These are phyloP conservation scores for Apocynum venetum DNA, from an alignment of 257 asterid genomes.

Conservation along the genomic window DNA sequence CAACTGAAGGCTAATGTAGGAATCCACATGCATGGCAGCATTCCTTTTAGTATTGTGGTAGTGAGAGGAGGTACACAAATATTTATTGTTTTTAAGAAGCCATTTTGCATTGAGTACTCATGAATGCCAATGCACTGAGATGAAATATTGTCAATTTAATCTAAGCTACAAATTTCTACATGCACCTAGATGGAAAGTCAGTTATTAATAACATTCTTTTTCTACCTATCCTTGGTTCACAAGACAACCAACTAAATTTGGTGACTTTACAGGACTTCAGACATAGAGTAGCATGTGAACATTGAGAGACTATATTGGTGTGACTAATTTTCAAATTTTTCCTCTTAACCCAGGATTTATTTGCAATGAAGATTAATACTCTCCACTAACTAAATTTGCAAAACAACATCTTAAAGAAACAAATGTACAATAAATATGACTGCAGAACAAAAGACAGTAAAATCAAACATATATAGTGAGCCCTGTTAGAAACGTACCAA, in stretches of 20 bases:
- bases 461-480: neutral
- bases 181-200: neutral
- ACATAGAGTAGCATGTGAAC: neutral
- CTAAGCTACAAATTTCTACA: neutral
- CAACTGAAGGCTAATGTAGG: neutral
- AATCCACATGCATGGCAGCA: neutral
- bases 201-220: neutral
- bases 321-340: neutral
- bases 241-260: neutral
- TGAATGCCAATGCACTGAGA: neutral
- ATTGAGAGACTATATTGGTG: neutral
- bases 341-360: neutral
- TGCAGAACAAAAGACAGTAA: neutral
- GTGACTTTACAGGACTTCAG: neutral
- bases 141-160: neutral
- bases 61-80: neutral
- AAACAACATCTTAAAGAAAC: neutral
- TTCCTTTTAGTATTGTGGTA: neutral
- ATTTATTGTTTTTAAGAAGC: neutral
- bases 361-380: neutral
- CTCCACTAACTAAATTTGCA: neutral
- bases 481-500: slow-evolving; percentile 42
- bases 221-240: neutral
- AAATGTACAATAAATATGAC: neutral
- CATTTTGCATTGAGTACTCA: neutral